Conservation (phyloP, 1,284 basidiomycete genomes). For the Mixia osmundae region DNA sequence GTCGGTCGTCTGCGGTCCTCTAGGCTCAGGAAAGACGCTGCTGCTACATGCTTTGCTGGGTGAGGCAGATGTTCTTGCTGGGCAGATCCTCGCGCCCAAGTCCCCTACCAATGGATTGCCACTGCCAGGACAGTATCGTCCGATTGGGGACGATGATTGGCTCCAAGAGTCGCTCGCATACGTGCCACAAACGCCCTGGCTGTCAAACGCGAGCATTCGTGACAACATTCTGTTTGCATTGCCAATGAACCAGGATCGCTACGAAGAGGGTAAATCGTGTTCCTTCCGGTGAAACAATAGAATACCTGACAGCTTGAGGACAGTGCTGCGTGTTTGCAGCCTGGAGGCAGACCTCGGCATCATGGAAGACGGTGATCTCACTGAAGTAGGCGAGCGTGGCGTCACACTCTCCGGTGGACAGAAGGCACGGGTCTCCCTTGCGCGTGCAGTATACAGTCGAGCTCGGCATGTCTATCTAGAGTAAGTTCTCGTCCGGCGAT, state of each 20-base stretch:
- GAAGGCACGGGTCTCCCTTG: conserved; percentile 73
- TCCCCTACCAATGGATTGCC: conserved; percentile 58
- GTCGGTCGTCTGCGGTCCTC: conserved; percentile 48
- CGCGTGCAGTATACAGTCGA: conserved; percentile 78
- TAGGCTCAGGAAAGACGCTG: conserved; percentile 45
- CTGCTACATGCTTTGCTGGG: conserved; percentile 65
- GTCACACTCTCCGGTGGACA: conserved; percentile 82
- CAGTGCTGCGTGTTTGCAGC: conserved; percentile 53
- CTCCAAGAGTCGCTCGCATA: conserved; percentile 58
- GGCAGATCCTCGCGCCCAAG: conserved; percentile 53
- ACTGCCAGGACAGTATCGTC: conserved; percentile 14
- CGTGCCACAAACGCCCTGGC: conserved; percentile 73
- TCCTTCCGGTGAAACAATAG: too few relatives aligned
- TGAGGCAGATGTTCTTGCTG: conserved; percentile 62
- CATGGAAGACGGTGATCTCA: conserved; percentile 79
- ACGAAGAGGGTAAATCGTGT: too few relatives aligned
- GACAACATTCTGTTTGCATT: conserved; percentile 82
- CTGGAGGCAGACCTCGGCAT: conserved; percentile 60
- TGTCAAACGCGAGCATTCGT: conserved; percentile 77
- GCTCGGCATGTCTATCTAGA: conserved; percentile 58
- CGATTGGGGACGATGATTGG: conserved; percentile 37
- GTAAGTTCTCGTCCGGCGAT: not conserved
- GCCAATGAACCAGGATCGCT: conserved; percentile 52
- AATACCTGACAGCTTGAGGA: too few relatives aligned
- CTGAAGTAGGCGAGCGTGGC: conserved; percentile 54